phyloP scores from a whole-genome alignment of 768 basidiomycete genomes.

The Chiua virens region DNA sequence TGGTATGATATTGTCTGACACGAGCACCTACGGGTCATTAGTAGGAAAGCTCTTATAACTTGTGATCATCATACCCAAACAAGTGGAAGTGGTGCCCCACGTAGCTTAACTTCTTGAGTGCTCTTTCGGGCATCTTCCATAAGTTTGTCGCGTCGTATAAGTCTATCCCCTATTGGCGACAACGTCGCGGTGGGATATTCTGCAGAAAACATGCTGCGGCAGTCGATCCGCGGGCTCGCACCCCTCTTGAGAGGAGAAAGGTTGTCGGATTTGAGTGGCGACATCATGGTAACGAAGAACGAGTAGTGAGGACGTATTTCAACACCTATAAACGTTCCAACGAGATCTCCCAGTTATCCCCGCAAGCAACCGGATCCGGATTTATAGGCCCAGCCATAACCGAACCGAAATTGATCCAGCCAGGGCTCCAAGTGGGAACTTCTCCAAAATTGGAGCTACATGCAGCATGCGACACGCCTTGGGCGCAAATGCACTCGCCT shows the following conservation, averaged over 20 bases:
- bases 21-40: constrained; percentile 17
- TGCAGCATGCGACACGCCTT: no score
- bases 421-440: no score
- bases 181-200: not conserved
- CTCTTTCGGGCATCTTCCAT: constrained; percentile 3
- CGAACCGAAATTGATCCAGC: no score
- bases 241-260: constrained; percentile 19
- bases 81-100: constrained; percentile 28
- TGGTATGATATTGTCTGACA: constrained; percentile 28
- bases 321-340: constrained; percentile 4
- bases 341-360: no score
- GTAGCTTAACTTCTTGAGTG: constrained; percentile 11
- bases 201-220: constrained; percentile 17
- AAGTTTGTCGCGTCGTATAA: constrained; percentile 1
- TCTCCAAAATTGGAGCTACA: no score
- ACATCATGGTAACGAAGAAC: constrained; percentile 13
- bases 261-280: constrained; percentile 9
- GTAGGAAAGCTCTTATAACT: not conserved
- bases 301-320: not conserved
- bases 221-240: constrained; percentile 16
- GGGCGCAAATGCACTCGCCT: no score
- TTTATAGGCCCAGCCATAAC: not conserved
- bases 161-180: not conserved
- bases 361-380: no score
- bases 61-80: constrained; percentile 20